Evolutionary conservation across 2,329 filamentous ascomycete genomes (phyloP).

Genomic region (Fusarium pseudoanthophilum): DNA sequence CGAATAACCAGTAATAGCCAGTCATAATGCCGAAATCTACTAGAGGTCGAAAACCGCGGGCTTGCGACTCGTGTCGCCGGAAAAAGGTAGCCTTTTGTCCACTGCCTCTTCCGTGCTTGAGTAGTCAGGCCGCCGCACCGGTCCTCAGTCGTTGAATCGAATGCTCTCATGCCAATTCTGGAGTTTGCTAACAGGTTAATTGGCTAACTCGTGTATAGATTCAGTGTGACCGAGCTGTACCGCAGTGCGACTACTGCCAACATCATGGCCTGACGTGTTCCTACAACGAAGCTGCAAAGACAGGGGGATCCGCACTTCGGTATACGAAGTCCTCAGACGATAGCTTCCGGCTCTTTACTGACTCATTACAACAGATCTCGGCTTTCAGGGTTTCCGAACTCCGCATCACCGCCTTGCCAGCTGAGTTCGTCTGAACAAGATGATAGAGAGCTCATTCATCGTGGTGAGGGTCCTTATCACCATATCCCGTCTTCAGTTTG

Average conservation of each 20-base stretch:
- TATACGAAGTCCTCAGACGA: background rate
- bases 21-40: background rate
- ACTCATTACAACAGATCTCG: background rate
- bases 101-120: background rate
- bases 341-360: background rate
- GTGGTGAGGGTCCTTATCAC: too few species aligned
- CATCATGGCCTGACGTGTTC: background rate
- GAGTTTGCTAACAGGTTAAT: background rate
- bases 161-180: too few species aligned
- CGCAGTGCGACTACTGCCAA: constrained; percentile 11
- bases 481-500: accelerated
- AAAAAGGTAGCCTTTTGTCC: background rate
- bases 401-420: accelerated
- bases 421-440: accelerated
- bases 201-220: background rate
- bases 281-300: background rate
- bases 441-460: background rate
- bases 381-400: accelerated
- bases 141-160: background rate
- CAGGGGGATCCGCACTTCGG: background rate
- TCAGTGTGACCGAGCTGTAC: background rate
- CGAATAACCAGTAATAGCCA: accelerated
- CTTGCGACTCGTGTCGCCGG: constrained; percentile 12
- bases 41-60: background rate
- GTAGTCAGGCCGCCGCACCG: too few species aligned